A percentile compares a stretch with the other conserved stretches of the same genome.
phyloP scores from a whole-genome alignment of 345 rosid species.

The Eucalyptus pauciflora region DNA sequence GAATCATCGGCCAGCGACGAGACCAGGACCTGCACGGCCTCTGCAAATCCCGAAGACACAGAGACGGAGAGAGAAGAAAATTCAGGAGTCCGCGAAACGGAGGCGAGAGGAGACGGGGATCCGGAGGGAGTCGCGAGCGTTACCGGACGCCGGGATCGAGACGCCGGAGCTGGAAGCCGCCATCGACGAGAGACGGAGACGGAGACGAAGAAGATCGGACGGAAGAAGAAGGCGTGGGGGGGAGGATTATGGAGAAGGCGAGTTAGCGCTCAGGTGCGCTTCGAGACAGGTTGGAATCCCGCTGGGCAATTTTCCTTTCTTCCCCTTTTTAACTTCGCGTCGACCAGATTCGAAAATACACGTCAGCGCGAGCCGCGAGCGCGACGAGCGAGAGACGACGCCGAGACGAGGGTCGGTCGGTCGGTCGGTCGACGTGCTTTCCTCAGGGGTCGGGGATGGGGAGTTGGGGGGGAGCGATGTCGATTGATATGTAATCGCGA shows the following conservation, averaged over 20 bases:
- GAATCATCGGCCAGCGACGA: conserved; percentile 89
- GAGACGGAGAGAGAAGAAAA: background rate
- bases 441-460: background rate
- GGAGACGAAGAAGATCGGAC: background rate
- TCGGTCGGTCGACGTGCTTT: background rate
- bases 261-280: background rate
- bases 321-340: background rate
- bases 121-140: background rate
- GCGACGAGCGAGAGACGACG: background rate
- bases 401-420: background rate
- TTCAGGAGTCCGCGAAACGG: background rate
- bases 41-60: conserved; percentile 18
- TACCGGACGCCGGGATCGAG: conserved; percentile 71
- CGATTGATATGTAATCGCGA: background rate
- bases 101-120: background rate
- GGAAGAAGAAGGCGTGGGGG: background rate
- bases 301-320: background rate
- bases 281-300: background rate
- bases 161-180: conserved; percentile 71
- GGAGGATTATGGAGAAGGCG: background rate
- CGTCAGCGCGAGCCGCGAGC: background rate
- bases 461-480: background rate
- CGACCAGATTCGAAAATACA: background rate
- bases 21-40: conserved; percentile 78
- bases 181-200: conserved; percentile 13